These are phyloP conservation scores for Kluyveromyces sp. DNA, from an alignment of 1,139 yeast species.

Conservation along the genomic window DNA sequence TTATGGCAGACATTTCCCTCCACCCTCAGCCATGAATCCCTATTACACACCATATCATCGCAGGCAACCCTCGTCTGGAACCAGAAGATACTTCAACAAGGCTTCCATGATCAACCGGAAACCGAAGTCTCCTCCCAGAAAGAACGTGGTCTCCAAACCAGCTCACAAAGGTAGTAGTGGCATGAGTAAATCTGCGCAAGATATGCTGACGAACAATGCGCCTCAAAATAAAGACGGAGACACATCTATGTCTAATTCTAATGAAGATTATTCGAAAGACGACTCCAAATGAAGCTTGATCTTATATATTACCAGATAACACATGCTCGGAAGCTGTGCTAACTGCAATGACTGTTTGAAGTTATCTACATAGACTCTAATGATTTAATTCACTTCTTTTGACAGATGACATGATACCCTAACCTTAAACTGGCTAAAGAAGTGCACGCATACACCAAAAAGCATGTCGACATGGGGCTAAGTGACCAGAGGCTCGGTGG, in stretches of 20 bases:
- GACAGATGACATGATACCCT: no score
- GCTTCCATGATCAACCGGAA: conserved; percentile 3
- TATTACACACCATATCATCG: conserved; percentile 23
- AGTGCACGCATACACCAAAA: no score
- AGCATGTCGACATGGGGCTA: no score
- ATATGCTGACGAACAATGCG: background rate
- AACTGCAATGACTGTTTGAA: background rate
- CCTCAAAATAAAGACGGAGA: background rate
- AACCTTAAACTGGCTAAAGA: no score
- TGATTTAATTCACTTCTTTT: no score
- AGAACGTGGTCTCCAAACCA: conserved; percentile 2
- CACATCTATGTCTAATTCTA: background rate
- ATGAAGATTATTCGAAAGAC: background rate
- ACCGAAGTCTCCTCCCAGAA: conserved; percentile 4
- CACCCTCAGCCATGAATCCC: conserved; percentile 17
- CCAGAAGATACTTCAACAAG: conserved; percentile 13
- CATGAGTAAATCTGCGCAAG: background rate
- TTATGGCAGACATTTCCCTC: conserved; percentile 14
- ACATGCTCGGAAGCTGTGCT: background rate
- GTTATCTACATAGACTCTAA: background rate
- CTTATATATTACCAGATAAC: background rate
- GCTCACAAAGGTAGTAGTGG: background rate
- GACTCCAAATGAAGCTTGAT: background rate
- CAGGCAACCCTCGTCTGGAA: conserved; percentile 22
- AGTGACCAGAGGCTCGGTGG: no score